phyloP scores from a whole-genome alignment of 2,329 filamentous ascomycete species.

The Trichophyton schoenleinii region DNA sequence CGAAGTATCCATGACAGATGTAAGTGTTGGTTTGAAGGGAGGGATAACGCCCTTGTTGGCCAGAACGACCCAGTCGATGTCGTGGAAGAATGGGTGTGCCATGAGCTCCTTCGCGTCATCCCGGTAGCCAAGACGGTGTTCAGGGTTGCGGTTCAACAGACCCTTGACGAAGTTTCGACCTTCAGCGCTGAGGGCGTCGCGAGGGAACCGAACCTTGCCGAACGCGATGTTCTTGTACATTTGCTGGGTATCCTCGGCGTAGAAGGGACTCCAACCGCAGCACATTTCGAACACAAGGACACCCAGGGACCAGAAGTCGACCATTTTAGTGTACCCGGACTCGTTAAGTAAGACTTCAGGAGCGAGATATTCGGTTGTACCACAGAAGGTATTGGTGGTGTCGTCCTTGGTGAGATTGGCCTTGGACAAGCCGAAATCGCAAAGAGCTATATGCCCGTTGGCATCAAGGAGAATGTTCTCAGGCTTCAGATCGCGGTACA shows the following conservation, averaged over 20 bases:
- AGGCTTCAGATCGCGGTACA: conserved; percentile 93
- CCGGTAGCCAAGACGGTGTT: conserved; percentile 81
- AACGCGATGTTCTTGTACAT: conserved; percentile 99
- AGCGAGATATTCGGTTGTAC: conserved; percentile 92
- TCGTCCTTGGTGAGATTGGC: conserved; percentile 94
- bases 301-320: conserved; percentile 97
- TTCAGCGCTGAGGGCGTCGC: conserved; percentile 86
- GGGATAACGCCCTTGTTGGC: conserved; percentile 85
- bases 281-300: conserved; percentile 99
- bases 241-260: conserved; percentile 96
- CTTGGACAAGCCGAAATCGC: conserved; percentile 95
- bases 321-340: conserved; percentile 98
- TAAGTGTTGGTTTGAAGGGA: conserved; percentile 94
- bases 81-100: conserved; percentile 83
- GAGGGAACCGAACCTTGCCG: conserved; percentile 90
- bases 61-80: conserved; percentile 84
- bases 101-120: conserved; percentile 90
- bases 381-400: conserved; percentile 97
- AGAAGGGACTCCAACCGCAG: conserved; percentile 98
- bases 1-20: conserved; percentile 88
- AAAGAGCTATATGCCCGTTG: conserved; percentile 93
- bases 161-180: conserved; percentile 98
- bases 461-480: conserved; percentile 96
- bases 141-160: conserved; percentile 88
- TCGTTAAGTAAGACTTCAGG: conserved; percentile 93